phyloP scores from a whole-genome alignment of 352 stramenopile species.

The Phytophthora sojae region DNA sequence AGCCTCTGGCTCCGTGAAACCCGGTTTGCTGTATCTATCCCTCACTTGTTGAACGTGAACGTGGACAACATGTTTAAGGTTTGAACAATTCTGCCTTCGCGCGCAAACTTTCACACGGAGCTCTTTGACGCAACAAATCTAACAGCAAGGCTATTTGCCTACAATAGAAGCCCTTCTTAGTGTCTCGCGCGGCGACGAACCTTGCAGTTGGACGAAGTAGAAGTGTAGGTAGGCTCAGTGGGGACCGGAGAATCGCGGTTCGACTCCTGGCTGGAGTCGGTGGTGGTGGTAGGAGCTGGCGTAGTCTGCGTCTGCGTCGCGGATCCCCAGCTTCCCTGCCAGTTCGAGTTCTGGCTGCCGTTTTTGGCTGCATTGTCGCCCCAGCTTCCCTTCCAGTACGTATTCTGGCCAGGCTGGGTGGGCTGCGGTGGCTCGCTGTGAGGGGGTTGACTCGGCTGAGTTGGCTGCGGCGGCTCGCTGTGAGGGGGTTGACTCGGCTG shows the following conservation, averaged over 20 bases:
- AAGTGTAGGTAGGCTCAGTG: constrained; percentile 15
- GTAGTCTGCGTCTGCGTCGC: constrained; percentile 17
- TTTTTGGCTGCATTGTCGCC: constrained; percentile 3
- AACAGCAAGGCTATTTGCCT: constrained; percentile 32
- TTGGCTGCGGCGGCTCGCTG: constrained; percentile 17
- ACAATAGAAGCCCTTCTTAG: constrained; percentile 21
- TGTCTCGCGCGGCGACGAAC: constrained; percentile 22
- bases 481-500: constrained; percentile 8
- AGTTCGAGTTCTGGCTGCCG: constrained; percentile 13
- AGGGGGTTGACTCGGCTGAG: constrained; percentile 4
- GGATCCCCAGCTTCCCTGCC: constrained; percentile 8
- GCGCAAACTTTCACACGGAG: constrained; percentile 22
- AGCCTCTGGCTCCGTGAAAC: no score
- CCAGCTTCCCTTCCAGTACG: constrained; percentile 21
- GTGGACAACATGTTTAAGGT: constrained; percentile 33
- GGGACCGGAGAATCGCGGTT: constrained; percentile 19
- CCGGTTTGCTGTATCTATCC: neutral
- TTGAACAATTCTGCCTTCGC: constrained; percentile 30
- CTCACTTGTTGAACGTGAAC: constrained; percentile 26
- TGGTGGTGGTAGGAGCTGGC: constrained; percentile 8
- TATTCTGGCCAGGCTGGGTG: constrained; percentile 13
- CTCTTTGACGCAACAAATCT: constrained; percentile 36
- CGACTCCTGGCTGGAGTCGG: constrained; percentile 19
- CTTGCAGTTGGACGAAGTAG: constrained; percentile 32
- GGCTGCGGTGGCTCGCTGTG: constrained; percentile 18